Evolutionary conservation across 2,329 filamentous ascomycete species (phyloP), one percentile per base, ranked within the genome.

Genomic region (Colletotrichum neosansevieriae): DNA sequence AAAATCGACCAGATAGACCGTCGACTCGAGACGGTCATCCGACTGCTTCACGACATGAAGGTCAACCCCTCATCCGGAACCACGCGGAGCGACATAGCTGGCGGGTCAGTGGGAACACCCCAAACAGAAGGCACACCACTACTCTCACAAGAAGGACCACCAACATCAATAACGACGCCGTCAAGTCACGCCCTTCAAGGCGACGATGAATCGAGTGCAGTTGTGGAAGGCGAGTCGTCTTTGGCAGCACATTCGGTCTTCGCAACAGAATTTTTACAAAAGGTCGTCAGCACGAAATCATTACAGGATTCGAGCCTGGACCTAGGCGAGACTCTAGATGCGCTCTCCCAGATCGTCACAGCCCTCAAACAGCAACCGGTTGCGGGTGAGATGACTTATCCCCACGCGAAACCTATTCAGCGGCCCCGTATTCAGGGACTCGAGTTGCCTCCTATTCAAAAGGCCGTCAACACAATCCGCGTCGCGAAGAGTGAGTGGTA

Each of bases 161-260:
- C 66, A 2, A 54, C 63, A 29, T 70, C 49, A 6, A 72, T 70
- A 21, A 69, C 45, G 3, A 72, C 71, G 54, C 12, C 64, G 61
- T 51, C 69, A 42, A 29, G 69, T 6, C 58, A 73, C 58, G 6
- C 59, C 40, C 15, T 58, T 0, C 65, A 51, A 47, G 15, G 69
- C 4, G 68, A 75, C n/a, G 54, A 72, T 19, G 70, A 73, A 13
- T 74, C 75, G 5, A 76, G 74, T 9, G 74, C 75, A 3, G 74
- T 79, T 0, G 73, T 84, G 3, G 82, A 84, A 49, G 83, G 82
- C 4, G 80, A 81, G 63, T 83, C 82, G 3, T 84, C 82, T 1
- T 70, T 84, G 15, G 77, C 82, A 4, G 83, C 82, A 2, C 82
- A 84, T 58, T 82, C 82, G 0, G 79, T 77, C 6, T 84, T 85